phyloP scores from a whole-genome alignment of 768 basidiomycete species.

The Udeniomyces megalosporus region DNA sequence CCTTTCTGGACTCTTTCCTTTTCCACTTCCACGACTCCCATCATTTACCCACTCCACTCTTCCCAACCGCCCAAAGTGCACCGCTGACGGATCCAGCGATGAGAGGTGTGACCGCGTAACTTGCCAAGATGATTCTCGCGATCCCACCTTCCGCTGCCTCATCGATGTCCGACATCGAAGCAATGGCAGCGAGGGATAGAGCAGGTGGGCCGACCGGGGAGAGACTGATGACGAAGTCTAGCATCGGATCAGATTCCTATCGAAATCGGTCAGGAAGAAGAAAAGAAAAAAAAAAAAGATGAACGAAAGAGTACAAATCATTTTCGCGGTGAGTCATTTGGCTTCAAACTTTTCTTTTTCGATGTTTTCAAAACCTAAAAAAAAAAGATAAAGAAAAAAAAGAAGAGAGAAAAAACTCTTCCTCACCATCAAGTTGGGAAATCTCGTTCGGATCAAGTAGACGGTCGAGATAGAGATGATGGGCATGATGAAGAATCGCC shows the following conservation, averaged over 20 bases:
- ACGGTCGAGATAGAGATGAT: constrained; percentile 21
- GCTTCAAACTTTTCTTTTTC: no score
- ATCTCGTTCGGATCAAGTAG: constrained; percentile 18
- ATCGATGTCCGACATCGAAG: constrained; percentile 22
- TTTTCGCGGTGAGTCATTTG: no score
- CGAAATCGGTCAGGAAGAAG: neutral
- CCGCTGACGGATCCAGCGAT: constrained; percentile 24
- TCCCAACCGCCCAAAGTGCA: constrained; percentile 13
- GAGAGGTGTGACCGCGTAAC: constrained; percentile 24
- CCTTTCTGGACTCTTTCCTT: no score
- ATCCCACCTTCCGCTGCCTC: constrained; percentile 23
- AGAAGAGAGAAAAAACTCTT: neutral
- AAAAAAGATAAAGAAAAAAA: neutral
- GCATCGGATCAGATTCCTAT: constrained; percentile 9
- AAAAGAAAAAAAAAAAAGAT: neutral
- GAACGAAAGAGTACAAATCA: no score
- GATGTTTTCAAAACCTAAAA: no score
- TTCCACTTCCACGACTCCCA: no score
- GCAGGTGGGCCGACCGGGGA: constrained; percentile 28
- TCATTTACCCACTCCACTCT: neutral
- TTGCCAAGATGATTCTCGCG: constrained; percentile 24
- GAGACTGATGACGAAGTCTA: constrained; percentile 26
- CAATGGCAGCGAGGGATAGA: constrained; percentile 26
- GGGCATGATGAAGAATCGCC: constrained; percentile 25
- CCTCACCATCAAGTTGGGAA: neutral